Evolutionary conservation across 2,329 filamentous ascomycete species (phyloP).

Genomic region (Sporothrix luriei): DNA sequence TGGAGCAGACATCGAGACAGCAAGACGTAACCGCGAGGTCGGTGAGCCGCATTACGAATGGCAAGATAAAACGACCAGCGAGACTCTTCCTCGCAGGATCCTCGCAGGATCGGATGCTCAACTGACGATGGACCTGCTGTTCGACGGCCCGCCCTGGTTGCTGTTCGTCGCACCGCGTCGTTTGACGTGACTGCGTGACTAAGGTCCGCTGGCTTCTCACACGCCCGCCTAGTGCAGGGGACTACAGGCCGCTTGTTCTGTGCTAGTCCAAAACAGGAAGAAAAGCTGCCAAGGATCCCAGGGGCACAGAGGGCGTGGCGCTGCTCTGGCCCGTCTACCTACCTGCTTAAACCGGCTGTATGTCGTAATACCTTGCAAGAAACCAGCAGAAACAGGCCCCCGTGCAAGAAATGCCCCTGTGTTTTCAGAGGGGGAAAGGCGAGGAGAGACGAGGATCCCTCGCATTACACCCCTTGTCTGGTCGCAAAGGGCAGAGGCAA

Average conservation of each 20-base stretch:
- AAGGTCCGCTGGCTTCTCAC: conserved; percentile 28
- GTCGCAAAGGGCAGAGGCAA: neutral
- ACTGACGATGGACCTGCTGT: neutral
- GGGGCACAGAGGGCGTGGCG: conserved; percentile 27
- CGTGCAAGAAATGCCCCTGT: neutral
- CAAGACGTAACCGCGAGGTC: neutral
- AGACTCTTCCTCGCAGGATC: too few species aligned
- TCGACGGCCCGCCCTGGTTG: conserved; percentile 12
- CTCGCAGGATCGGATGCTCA: too few species aligned
- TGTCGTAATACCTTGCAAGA: conserved; percentile 32
- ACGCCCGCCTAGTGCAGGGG: conserved; percentile 31
- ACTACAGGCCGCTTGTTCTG: conserved; percentile 27
- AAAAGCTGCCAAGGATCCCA: conserved; percentile 24
- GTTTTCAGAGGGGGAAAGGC: conserved; percentile 7
- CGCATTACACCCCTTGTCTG: conserved; percentile 15
- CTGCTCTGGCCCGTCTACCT: conserved; percentile 31
- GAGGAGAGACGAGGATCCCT: neutral
- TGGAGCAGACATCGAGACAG: neutral
- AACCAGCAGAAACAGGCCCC: neutral
- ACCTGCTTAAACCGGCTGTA: conserved; percentile 33
- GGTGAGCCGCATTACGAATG: neutral
- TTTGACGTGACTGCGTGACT: conserved; percentile 30
- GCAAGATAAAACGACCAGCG: neutral
- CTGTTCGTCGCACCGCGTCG: conserved; percentile 17
- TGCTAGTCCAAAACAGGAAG: conserved; percentile 27